phyloP scores from a whole-genome alignment of 129 eudicot genomes.

The Lactuca sativa region DNA sequence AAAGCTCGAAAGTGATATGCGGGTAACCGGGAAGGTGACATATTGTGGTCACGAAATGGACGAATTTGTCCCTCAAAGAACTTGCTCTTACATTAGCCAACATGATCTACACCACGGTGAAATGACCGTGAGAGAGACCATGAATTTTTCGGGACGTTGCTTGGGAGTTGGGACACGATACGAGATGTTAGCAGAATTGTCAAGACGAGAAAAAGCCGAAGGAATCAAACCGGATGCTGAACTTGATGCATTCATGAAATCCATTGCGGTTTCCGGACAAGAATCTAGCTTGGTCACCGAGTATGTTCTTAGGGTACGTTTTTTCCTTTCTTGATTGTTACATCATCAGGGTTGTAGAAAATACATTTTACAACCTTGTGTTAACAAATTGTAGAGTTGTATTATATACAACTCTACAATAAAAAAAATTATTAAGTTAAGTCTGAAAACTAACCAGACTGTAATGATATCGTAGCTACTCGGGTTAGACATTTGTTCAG shows the following conservation, averaged over 20 bases:
- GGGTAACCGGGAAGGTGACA: conserved; percentile 62
- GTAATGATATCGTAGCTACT: conserved; percentile 44
- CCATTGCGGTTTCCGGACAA: conserved; percentile 69
- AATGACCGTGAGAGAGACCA: conserved; percentile 80
- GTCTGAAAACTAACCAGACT: conserved; percentile 13
- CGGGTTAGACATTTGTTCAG: conserved; percentile 76
- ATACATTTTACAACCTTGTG: background rate
- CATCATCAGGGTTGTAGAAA: background rate
- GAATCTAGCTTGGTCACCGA: conserved; percentile 72
- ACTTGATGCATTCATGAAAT: conserved; percentile 86
- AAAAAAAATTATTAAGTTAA: background rate
- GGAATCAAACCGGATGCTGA: conserved; percentile 82
- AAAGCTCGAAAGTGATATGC: conserved; percentile 62
- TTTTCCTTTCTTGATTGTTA: background rate
- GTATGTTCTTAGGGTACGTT: conserved; percentile 64
- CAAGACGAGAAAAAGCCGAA: conserved; percentile 62
- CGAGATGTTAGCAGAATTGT: conserved; percentile 68
- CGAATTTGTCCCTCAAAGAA: conserved; percentile 76
- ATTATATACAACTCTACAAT: background rate
- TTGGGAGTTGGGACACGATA: conserved; percentile 74
- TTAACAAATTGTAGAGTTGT: background rate
- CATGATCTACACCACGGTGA: conserved; percentile 84
- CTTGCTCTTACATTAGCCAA: conserved; percentile 80
- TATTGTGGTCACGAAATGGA: conserved; percentile 74
- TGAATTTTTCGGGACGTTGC: conserved; percentile 76